These are phyloP conservation scores for Clarireedia sp. DNA, from an alignment of 2,329 filamentous ascomycete species.

Conservation along the genomic window DNA sequence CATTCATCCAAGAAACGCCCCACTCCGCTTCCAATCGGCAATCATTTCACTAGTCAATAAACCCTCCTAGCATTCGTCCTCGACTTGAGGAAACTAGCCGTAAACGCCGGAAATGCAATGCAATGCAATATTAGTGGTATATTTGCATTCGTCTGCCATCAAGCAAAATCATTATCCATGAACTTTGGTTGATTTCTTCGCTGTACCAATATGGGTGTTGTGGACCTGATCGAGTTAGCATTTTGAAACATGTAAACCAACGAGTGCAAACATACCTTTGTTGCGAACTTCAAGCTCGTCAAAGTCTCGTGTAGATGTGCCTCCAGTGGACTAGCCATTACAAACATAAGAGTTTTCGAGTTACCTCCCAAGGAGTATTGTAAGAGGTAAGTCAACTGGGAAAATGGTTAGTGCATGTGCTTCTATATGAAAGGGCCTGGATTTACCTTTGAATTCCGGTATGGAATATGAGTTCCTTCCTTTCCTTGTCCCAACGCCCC, in stretches of 20 bases:
- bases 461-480: slow-evolving; percentile 74
- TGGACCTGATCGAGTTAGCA: slow-evolving; percentile 48
- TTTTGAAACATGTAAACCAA: slow-evolving; percentile 12
- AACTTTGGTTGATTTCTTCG: slow-evolving; percentile 64
- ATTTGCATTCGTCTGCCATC: slow-evolving; percentile 2
- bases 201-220: slow-evolving; percentile 88
- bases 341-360: slow-evolving; percentile 97
- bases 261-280: slow-evolving; percentile 55
- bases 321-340: slow-evolving; percentile 92
- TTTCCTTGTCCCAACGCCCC: slow-evolving; percentile 81
- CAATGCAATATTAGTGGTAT: slow-evolving; percentile 7
- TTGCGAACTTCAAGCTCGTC: slow-evolving; percentile 91
- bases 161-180: slow-evolving; percentile 27
- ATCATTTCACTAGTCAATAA: neutral
- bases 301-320: slow-evolving; percentile 87
- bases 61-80: slow-evolving; percentile 2
- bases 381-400: slow-evolving; percentile 77
- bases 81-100: neutral
- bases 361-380: slow-evolving; percentile 94
- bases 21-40: neutral
- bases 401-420: slow-evolving; percentile 15
- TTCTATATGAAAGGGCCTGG: neutral
- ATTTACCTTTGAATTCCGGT: slow-evolving; percentile 82
- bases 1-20: slow-evolving; percentile 1
- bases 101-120: slow-evolving; percentile 4